phyloP scores from a whole-genome alignment of 1,139 yeast genomes.

The Pichia sp. region DNA sequence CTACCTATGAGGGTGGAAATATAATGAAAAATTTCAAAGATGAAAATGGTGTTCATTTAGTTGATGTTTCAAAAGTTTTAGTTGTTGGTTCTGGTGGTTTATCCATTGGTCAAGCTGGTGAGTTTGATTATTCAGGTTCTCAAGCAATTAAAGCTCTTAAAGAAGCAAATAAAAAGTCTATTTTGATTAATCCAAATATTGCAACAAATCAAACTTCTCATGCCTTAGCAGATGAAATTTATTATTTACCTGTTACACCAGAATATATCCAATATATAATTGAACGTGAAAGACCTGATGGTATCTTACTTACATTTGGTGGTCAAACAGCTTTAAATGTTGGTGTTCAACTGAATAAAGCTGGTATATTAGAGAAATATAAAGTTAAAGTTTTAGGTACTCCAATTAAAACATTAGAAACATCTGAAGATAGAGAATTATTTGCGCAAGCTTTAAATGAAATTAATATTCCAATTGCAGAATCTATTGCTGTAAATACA shows the following conservation, averaged over 20 bases:
- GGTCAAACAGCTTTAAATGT: conserved; percentile 97
- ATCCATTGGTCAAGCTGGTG: conserved; percentile 99
- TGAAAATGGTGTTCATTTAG: conserved; percentile 49
- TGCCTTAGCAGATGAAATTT: conserved; percentile 89
- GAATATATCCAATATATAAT: conserved; percentile 91
- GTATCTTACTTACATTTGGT: conserved; percentile 90
- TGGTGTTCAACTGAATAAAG: conserved; percentile 87
- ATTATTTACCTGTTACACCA: conserved; percentile 92
- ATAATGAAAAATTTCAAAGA: conserved; percentile 41
- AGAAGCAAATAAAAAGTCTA: conserved; percentile 80
- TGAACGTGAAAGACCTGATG: conserved; percentile 94
- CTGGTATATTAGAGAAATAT: conserved; percentile 88
- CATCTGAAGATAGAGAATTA: conserved; percentile 95
- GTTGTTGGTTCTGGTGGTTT: conserved; percentile 97
- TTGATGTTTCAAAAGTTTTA: conserved; percentile 81
- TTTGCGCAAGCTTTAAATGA: conserved; percentile 92
- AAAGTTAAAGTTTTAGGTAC: conserved; percentile 95
- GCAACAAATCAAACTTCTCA: conserved; percentile 98
- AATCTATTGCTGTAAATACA: conserved; percentile 88
- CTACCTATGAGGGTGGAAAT: conserved; percentile 48
- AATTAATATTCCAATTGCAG: conserved; percentile 91
- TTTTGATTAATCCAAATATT: conserved; percentile 90
- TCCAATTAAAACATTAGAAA: conserved; percentile 88
- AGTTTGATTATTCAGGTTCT: conserved; percentile 95
- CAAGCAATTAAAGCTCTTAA: conserved; percentile 94